Evolutionary conservation across 805 yeast genomes (phyloP), one percentile per base, ranked within the genome.

Genomic region (Pachysolen tannophilus): DNA sequence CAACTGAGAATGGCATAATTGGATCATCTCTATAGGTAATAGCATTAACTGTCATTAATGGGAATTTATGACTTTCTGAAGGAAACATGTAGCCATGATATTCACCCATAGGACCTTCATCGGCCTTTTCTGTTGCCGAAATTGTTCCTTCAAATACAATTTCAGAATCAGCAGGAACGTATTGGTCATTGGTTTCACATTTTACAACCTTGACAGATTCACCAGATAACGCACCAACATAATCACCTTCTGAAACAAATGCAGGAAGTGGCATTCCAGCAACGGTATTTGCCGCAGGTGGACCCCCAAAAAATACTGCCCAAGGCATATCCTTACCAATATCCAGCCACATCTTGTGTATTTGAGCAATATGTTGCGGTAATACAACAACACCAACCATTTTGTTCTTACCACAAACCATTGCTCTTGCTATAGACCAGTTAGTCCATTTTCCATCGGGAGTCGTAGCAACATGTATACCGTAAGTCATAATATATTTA

Each of bases 61-160:
- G 57, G 37, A 52, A 47, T n/a, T 46, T 46, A 34, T 47, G 52
- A n/a, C 39, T 43, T 10, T 43, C 39, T 8, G 47, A 49, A 8
- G 35, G 41, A 27, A 51, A 51, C 11, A 41, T 43, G 34, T 52
- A 52, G n/a, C 56, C 56, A 33, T 50, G 56, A 55, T 50, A 49
- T 23, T 52, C 57, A 17, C 57, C 56, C 39, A 52, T 51, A n/a
- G 56, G 57, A 20, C 56, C 57, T 31, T 52, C 57, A 2, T 35
- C 32, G 14, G 30, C 39, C 24, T 39, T 20, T 10, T 44, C 34
- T 20, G 44, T 39, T 17, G 49, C 29, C 17, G 46, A 32, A 18
- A 52, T 37, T 17, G 45, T 42, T 8, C 55, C 55, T 34, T 52
- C 56, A 17, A 52, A 35, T 11, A 52, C 53, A 16, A 51, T 50